Conservation (phyloP, 2,329 filamentous ascomycete genomes). For the Aspergillus spinulosporus region DNA sequence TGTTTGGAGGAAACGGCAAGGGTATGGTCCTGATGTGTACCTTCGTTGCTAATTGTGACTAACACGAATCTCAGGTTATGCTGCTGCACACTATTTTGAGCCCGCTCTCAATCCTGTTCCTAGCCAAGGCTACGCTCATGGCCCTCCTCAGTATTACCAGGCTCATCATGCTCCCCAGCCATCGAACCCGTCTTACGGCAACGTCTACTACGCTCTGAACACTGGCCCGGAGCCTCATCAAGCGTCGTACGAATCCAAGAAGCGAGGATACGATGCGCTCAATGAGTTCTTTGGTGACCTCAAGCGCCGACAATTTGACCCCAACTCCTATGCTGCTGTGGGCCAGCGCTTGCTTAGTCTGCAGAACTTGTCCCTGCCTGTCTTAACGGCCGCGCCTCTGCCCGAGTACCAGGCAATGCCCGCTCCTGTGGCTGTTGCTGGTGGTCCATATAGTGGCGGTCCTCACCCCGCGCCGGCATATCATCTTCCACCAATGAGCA, state of each 20-base stretch:
- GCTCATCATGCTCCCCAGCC: constrained; percentile 56
- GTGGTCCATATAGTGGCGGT: constrained; percentile 56
- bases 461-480: constrained; percentile 74
- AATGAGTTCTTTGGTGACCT: constrained; percentile 93
- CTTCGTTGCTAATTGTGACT: constrained; percentile 6
- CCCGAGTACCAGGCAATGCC: constrained; percentile 55
- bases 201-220: constrained; percentile 75
- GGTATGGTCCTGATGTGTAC: constrained; percentile 26
- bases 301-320: constrained; percentile 88
- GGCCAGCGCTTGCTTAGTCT: constrained; percentile 83
- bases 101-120: constrained; percentile 51
- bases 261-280: constrained; percentile 81
- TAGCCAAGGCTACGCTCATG: constrained; percentile 43
- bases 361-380: constrained; percentile 65
- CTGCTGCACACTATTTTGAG: constrained; percentile 57
- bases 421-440: constrained; percentile 57
- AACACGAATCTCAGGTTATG: constrained; percentile 28
- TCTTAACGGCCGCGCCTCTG: constrained; percentile 59
- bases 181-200: constrained; percentile 62
- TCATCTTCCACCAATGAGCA: constrained; percentile 81
- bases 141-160: constrained; percentile 54
- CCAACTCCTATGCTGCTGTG: constrained; percentile 84
- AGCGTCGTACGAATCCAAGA: constrained; percentile 67
- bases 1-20: constrained; percentile 40
- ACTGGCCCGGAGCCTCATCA: constrained; percentile 66